phyloP scores from a whole-genome alignment of 2,329 filamentous ascomycete species.

The Verticillium dahliae region DNA sequence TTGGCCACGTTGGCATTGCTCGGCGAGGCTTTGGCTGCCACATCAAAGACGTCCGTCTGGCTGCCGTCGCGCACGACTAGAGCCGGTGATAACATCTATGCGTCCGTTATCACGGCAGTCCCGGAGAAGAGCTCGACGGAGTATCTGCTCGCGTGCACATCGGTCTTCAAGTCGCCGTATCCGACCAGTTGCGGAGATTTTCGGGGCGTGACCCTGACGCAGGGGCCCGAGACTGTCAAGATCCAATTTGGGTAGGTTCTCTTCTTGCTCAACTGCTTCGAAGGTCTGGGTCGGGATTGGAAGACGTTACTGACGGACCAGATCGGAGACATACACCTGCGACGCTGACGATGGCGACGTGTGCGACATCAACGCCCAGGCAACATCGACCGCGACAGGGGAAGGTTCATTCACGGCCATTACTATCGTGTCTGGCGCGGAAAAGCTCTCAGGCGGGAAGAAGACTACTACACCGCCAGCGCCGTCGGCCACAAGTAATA shows the following conservation, averaged over 20 bases:
- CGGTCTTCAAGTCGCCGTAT: constrained; percentile 3
- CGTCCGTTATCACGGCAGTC: constrained; percentile 9
- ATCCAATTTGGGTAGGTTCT: constrained; percentile 2
- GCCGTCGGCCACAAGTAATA: background rate
- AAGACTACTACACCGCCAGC: background rate
- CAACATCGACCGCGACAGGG: background rate
- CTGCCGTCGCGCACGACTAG: constrained; percentile 6
- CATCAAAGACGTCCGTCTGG: constrained; percentile 3
- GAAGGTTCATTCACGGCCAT: constrained; percentile 5
- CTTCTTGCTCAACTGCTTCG: background rate
- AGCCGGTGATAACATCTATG: constrained; percentile 4
- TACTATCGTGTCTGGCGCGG: constrained; percentile 4
- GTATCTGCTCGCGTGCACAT: constrained; percentile 5
- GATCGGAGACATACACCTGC: constrained; percentile 5
- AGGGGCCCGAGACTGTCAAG: constrained; percentile 4
- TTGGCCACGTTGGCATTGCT: background rate
- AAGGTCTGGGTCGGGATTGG: background rate
- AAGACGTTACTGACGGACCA: background rate
- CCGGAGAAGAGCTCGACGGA: constrained; percentile 6
- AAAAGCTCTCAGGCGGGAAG: constrained; percentile 1
- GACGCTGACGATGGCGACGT: constrained; percentile 2
- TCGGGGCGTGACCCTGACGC: constrained; percentile 7
- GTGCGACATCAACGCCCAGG: background rate
- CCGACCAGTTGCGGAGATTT: constrained; percentile 4
- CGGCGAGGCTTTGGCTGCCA: background rate